A percentile compares a stretch with the other conserved stretches of the same genome.
Conservation (phyloP, 257 asterid species). For the Lithospermum erythrorhizon region DNA sequence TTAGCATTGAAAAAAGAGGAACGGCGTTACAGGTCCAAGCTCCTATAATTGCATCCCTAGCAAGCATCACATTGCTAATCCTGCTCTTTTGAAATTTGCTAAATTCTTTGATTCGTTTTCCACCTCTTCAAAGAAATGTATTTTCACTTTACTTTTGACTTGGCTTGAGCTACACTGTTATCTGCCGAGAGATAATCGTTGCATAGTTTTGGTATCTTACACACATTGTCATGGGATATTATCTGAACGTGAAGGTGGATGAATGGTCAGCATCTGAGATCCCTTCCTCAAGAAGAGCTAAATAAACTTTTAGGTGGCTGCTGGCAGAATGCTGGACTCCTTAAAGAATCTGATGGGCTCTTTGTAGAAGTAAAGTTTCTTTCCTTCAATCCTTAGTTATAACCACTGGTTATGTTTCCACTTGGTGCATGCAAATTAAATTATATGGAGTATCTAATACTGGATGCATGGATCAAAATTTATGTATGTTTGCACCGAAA, state of each 20-base stretch:
- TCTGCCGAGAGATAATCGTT: conserved; percentile 12
- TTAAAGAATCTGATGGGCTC: conserved; percentile 55
- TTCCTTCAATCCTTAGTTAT: neutral
- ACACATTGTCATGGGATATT: conserved; percentile 10
- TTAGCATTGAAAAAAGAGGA: neutral
- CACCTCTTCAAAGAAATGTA: neutral
- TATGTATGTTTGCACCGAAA: too few relatives aligned
- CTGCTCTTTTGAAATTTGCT: neutral
- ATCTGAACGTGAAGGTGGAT: conserved; percentile 68
- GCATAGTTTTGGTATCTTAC: conserved; percentile 10
- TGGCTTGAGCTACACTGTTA: neutral
- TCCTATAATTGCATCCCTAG: neutral
- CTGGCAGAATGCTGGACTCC: conserved; percentile 58
- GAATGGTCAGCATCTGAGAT: conserved; percentile 88
- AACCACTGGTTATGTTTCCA: neutral
- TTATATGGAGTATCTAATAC: too few relatives aligned
- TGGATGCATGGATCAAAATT: too few relatives aligned
- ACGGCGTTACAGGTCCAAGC: neutral
- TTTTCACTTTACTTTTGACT: neutral
- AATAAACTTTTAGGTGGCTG: conserved; percentile 53
- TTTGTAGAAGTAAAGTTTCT: conserved; percentile 50
- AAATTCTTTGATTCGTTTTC: neutral
- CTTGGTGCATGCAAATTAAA: too few relatives aligned
- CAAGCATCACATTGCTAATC: neutral
- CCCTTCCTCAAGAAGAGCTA: conserved; percentile 54